These are phyloP conservation scores for Aspergillus proliferans DNA, from an alignment of 2,329 filamentous ascomycete genomes.

Conservation along the genomic window DNA sequence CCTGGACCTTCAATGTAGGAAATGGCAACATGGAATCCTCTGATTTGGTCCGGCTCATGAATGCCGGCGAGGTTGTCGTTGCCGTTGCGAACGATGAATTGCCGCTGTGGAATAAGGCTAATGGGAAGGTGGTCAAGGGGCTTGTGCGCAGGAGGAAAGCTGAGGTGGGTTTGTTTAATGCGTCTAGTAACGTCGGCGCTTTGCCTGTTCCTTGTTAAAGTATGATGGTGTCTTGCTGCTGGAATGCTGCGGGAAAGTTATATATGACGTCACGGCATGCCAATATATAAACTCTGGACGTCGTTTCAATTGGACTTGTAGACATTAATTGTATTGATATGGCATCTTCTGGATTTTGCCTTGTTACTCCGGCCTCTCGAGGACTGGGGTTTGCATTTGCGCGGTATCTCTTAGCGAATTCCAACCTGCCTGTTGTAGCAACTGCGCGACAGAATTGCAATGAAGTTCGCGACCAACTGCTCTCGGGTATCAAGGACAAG, in stretches of 20 bases:
- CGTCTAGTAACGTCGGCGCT: neutral
- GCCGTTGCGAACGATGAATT: slow-evolving; percentile 42
- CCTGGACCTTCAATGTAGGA: slow-evolving; percentile 49
- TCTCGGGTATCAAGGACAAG: slow-evolving; percentile 43
- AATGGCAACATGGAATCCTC: slow-evolving; percentile 38
- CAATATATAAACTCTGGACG: neutral
- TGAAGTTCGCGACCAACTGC: slow-evolving; percentile 44
- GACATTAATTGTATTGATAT: neutral
- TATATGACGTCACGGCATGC: neutral
- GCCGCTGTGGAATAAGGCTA: slow-evolving; percentile 44
- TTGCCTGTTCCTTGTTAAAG: slow-evolving; percentile 6
- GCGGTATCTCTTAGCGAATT: slow-evolving; percentile 52
- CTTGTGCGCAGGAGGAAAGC: slow-evolving; percentile 39
- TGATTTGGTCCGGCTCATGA: slow-evolving; percentile 39
- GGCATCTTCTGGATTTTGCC: slow-evolving; percentile 1
- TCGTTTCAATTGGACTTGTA: neutral
- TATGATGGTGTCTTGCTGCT: neutral
- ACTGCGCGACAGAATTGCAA: slow-evolving; percentile 52
- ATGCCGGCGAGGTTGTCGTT: slow-evolving; percentile 38
- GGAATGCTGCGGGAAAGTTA: neutral
- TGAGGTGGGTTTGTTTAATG: slow-evolving; percentile 40
- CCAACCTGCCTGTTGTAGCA: slow-evolving; percentile 52
- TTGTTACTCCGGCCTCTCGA: slow-evolving; percentile 53
- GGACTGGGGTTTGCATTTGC: slow-evolving; percentile 59
- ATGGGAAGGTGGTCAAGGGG: slow-evolving; percentile 35